Conservation (phyloP, 176 grass and related monocot species). For the Oryza rufipogon region DNA sequence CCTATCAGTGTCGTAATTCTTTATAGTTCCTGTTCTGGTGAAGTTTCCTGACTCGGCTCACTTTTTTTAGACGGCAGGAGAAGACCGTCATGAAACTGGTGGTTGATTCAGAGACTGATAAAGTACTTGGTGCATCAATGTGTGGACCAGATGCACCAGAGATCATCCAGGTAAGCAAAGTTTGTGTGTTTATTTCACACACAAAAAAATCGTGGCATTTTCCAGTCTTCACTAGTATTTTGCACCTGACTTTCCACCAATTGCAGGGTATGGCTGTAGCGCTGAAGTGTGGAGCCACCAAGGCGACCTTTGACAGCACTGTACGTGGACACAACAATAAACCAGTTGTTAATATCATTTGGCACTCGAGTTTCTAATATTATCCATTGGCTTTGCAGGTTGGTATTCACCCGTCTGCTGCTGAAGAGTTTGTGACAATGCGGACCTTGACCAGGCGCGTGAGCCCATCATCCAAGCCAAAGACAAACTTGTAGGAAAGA, state of each 20-base stretch:
- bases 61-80: slow-evolving; percentile 65
- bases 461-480: slow-evolving; percentile 52
- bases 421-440: slow-evolving; percentile 97
- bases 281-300: slow-evolving; percentile 92
- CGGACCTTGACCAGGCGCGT: slow-evolving; percentile 67
- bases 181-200: background rate
- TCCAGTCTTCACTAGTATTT: background rate
- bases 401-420: slow-evolving; percentile 89
- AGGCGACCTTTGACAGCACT: slow-evolving; percentile 81
- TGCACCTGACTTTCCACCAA: background rate
- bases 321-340: slow-evolving; percentile 46
- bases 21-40: background rate
- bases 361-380: background rate
- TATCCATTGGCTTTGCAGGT: slow-evolving; percentile 61
- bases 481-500: slow-evolving; percentile 59
- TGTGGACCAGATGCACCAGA: slow-evolving; percentile 89
- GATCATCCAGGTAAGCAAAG: slow-evolving; percentile 72
- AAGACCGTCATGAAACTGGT: slow-evolving; percentile 83
- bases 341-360: background rate
- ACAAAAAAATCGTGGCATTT: background rate
- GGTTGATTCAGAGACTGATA: slow-evolving; percentile 74
- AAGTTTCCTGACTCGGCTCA: background rate
- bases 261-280: slow-evolving; percentile 85
- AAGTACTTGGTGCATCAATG: slow-evolving; percentile 86
- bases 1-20: background rate